These are phyloP conservation scores for Rhytidiadelphus loreus DNA, from an alignment of 225 moss, liverwort and hornwort species.

Conservation along the genomic window DNA sequence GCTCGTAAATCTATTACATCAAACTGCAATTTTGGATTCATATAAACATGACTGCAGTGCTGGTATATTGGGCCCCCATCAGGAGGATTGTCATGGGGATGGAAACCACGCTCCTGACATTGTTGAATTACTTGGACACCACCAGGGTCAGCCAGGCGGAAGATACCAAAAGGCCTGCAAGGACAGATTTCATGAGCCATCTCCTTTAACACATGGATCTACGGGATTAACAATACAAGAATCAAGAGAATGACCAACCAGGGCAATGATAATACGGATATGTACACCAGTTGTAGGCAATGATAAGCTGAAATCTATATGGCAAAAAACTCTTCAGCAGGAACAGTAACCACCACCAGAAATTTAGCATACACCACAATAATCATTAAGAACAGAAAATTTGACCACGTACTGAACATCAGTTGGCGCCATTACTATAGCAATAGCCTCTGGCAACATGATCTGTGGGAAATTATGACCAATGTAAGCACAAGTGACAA, in stretches of 20 bases:
- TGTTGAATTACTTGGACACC: slow-evolving; percentile 80
- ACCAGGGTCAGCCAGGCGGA: slow-evolving; percentile 84
- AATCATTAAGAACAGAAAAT: background rate
- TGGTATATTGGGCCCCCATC: slow-evolving; percentile 88
- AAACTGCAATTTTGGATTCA: slow-evolving; percentile 73
- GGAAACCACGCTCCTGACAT: slow-evolving; percentile 88
- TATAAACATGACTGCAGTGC: slow-evolving; percentile 84
- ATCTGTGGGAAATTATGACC: slow-evolving; percentile 35
- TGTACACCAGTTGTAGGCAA: background rate
- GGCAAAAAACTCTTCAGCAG: background rate
- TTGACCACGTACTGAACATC: slow-evolving; percentile 40
- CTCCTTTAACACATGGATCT: background rate
- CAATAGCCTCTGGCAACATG: slow-evolving; percentile 97
- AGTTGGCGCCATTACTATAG: slow-evolving; percentile 97
- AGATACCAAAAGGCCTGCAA: slow-evolving; percentile 77
- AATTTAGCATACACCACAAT: background rate
- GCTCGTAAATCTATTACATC: slow-evolving; percentile 88
- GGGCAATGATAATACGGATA: background rate
- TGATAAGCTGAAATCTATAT: background rate
- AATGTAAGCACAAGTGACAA: background rate
- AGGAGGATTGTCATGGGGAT: slow-evolving; percentile 76
- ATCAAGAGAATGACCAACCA: background rate
- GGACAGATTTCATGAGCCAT: background rate
- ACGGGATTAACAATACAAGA: background rate
- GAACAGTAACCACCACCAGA: background rate